These are phyloP conservation scores for Aspergillus sp. DNA, from an alignment of 2,329 filamentous ascomycete genomes.

Conservation along the genomic window DNA sequence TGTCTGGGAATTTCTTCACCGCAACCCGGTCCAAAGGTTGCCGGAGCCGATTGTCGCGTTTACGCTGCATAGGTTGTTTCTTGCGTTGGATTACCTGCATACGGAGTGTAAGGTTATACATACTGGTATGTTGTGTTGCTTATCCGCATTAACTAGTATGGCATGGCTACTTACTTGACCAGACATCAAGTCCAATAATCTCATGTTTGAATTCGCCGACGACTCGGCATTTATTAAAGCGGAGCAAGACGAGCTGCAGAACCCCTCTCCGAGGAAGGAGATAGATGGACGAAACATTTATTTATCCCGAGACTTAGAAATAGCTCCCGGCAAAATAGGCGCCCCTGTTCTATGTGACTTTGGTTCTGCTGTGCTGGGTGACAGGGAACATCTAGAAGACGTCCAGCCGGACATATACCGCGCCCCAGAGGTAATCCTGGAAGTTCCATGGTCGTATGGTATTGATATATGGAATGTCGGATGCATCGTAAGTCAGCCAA, in stretches of 20 bases:
- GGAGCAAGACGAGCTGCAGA: constrained; percentile 41
- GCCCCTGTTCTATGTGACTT: constrained; percentile 51
- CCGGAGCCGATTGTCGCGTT: constrained; percentile 35
- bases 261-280: constrained; percentile 45
- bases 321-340: constrained; percentile 30
- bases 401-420: constrained; percentile 37
- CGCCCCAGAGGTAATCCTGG: constrained; percentile 49
- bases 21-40: constrained; percentile 42
- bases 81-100: constrained; percentile 49
- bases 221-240: constrained; percentile 43
- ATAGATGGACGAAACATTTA: constrained; percentile 45
- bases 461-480: constrained; percentile 43
- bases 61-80: constrained; percentile 42
- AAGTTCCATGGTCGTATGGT: constrained; percentile 46
- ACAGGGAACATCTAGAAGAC: constrained; percentile 29
- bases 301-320: constrained; percentile 35
- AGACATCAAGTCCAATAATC: constrained; percentile 51
- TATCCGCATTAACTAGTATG: constrained; percentile 3
- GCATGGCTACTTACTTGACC: constrained; percentile 12
- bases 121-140: constrained; percentile 38
- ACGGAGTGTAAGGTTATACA: constrained; percentile 48
- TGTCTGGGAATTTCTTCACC: constrained; percentile 38
- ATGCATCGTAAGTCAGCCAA: neutral
- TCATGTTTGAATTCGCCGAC: constrained; percentile 46
- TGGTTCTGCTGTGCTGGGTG: constrained; percentile 45